These are phyloP conservation scores for Hortiboletus flavorubellus DNA, from an alignment of 768 basidiomycete genomes.

Conservation along the genomic window DNA sequence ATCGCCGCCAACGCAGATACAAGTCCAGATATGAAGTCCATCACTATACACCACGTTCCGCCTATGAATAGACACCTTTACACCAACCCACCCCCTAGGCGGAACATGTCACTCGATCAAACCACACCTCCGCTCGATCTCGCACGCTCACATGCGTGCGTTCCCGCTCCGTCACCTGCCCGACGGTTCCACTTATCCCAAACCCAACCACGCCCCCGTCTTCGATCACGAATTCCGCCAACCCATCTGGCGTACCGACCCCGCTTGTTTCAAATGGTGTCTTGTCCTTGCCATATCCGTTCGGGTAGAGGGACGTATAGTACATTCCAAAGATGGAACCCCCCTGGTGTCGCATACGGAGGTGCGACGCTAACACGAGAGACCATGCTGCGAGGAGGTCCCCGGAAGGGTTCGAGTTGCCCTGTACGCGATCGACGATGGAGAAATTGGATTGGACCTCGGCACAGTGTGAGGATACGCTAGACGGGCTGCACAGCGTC, in stretches of 20 bases:
- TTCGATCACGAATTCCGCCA: conserved; percentile 25
- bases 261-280: conserved; percentile 30
- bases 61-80: not conserved
- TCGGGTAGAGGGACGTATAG: conserved; percentile 31
- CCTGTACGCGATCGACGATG: conserved; percentile 19
- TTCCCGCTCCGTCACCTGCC: conserved; percentile 18
- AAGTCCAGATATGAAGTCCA: not conserved
- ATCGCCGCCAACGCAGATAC: not conserved
- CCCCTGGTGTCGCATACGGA: conserved; percentile 26
- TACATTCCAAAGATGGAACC: conserved; percentile 20
- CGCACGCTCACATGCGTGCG: conserved; percentile 19
- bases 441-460: conserved; percentile 29
- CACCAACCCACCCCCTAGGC: not conserved
- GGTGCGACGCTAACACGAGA: conserved; percentile 37
- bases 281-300: conserved; percentile 37
- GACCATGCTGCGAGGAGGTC: conserved; percentile 34
- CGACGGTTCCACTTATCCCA: conserved; percentile 19
- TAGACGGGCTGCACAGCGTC: conserved; percentile 33
- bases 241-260: not conserved
- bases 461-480: conserved; percentile 22
- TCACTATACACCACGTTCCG: not conserved
- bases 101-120: conserved; percentile 12
- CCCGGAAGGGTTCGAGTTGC: not conserved
- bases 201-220: conserved; percentile 30
- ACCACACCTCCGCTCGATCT: conserved; percentile 33